Evolutionary conservation across 345 rosid species (phyloP), one percentile per base, ranked within the genome.

Genomic region (Citrus glauca): DNA sequence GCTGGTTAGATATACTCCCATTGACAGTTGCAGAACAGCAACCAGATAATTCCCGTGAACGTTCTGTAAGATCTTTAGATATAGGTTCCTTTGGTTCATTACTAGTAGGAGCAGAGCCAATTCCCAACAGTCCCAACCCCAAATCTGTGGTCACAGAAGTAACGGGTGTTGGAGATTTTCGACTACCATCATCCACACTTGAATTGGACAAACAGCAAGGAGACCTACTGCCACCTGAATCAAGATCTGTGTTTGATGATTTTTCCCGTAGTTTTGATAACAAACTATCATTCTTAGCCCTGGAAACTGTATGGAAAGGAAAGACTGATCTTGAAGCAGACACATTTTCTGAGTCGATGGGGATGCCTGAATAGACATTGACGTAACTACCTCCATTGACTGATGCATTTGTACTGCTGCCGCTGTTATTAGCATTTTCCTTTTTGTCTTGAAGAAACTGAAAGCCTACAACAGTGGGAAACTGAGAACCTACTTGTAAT

Each of bases 81-180:
- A 69, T 40, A 19, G 66, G 38, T 71, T 84, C 82, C 74, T 76
- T 75, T 77, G 60, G 77, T 55, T 78, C 85, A 32, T 73, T 66
- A 69, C 79, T 72, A n/a, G 87, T 68, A 78, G 84, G 82, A 50
- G 78, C 79, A 4, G 85, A 84, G 69, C 81, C 74, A 57, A 85
- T 77, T 73, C 87, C 86, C 81, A 87, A 84, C 32, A 85, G 75
- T 70, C 87, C 86, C 81, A 87, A 85, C 37, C 92, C 87, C 48
- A 91, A 81, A 81, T 88, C 92, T 19, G 92, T 88, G 4, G 89
- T 88, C 68, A 86, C 86, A 61, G 91, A 89, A 77, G 87, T 85
- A 27, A 30, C 84, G 1, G 91, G 86, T 24, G 87, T 68, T 32
- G 89, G 86, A 65, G 91, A 91, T 68, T 85, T 78, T 71, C 48